These are phyloP conservation scores for Sporothrix pallida DNA, from an alignment of 2,329 filamentous ascomycete species.

Conservation along the genomic window DNA sequence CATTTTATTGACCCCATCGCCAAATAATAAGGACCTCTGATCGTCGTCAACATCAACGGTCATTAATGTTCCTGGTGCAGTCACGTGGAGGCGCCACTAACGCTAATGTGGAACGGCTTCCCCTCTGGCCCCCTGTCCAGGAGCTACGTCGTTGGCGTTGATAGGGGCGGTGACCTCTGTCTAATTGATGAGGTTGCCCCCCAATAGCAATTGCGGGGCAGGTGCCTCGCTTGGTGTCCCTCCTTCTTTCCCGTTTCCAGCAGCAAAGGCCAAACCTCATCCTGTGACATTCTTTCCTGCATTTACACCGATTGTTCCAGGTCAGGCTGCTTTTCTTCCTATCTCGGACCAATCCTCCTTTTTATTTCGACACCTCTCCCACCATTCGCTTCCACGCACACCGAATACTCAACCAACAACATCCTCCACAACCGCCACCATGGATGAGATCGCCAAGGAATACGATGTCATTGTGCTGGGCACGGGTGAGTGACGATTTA, in stretches of 20 bases:
- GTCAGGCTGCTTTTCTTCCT: slow-evolving; percentile 8
- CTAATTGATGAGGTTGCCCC: slow-evolving; percentile 25
- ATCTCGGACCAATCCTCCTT: slow-evolving; percentile 2
- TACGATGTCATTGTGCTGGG: slow-evolving; percentile 99
- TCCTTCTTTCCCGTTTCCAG: slow-evolving; percentile 35
- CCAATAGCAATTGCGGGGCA: slow-evolving; percentile 35
- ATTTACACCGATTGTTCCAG: slow-evolving; percentile 33
- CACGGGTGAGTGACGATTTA: slow-evolving; percentile 71
- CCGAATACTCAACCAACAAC: neutral
- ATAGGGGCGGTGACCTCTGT: neutral
- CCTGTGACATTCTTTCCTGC: slow-evolving; percentile 21
- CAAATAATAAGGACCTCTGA: neutral
- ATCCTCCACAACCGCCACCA: slow-evolving; percentile 51
- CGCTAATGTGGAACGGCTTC: neutral
- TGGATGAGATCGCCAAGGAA: slow-evolving; percentile 98
- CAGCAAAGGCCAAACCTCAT: slow-evolving; percentile 26
- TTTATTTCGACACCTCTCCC: neutral
- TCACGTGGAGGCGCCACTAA: neutral
- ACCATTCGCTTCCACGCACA: neutral
- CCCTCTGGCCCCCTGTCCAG: neutral
- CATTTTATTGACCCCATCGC: too few relatives aligned
- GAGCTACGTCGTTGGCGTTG: too few relatives aligned
- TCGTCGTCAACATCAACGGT: slow-evolving; percentile 5
- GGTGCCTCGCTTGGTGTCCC: slow-evolving; percentile 22
- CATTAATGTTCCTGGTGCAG: neutral